Conservation (phyloP, 306 rosid genomes). For the Vigna angularis region DNA sequence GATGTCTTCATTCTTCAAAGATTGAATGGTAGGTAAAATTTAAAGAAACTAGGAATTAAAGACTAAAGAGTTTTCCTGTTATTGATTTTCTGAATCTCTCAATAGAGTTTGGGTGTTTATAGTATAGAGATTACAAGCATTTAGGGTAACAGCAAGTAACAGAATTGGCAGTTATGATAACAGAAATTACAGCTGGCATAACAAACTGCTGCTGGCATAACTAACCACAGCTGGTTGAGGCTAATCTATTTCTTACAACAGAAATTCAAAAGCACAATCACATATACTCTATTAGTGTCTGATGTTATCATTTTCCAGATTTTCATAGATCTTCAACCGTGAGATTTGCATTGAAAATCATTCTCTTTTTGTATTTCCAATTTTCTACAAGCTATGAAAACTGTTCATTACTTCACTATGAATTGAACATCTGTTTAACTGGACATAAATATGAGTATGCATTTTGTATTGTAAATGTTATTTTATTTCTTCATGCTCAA, state of each 20-base stretch:
- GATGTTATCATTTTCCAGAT: conserved; percentile 13
- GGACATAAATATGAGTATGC: conserved; percentile 23
- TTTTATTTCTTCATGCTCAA: conserved; percentile 21
- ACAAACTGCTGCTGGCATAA: no score
- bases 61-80: background rate
- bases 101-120: no score
- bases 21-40: background rate
- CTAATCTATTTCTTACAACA: no score
- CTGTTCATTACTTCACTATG: conserved; percentile 16
- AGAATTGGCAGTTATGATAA: background rate
- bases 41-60: background rate
- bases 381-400: conserved; percentile 30
- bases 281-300: no score
- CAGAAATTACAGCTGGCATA: background rate
- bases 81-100: background rate
- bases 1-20: conserved; percentile 33
- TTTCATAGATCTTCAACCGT: conserved; percentile 26
- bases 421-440: conserved; percentile 33
- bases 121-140: background rate
- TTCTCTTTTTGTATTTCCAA: conserved; percentile 18
- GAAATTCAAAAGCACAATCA: no score
- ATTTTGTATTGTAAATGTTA: conserved; percentile 7
- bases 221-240: background rate
- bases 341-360: background rate
- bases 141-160: background rate